Percentiles rank a stretch among this genome's conserved stretches.
Conservation (phyloP, 1,139 yeast genomes). For the Saccharomyces hybrid region DNA sequence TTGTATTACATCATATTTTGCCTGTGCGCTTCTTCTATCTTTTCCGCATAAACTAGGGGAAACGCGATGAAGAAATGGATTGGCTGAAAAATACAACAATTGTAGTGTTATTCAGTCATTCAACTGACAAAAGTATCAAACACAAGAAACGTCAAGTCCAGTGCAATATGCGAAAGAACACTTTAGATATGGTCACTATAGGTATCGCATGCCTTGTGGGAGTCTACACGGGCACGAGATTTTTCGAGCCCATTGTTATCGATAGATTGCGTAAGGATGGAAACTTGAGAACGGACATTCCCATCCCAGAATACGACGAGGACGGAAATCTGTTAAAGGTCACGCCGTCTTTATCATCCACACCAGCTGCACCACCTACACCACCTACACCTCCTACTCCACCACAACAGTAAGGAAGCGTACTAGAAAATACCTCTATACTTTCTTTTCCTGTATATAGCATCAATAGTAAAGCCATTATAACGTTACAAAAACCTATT, state of each 20-base stretch:
- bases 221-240: conserved; percentile 48
- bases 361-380: background rate
- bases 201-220: conserved; percentile 37
- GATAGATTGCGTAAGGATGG: conserved; percentile 67
- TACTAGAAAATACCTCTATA: background rate
- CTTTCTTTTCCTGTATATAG: background rate
- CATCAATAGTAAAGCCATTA: background rate
- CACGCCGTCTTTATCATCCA: background rate
- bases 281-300: conserved; percentile 51
- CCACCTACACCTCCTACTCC: background rate
- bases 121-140: background rate
- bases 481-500: background rate
- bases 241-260: conserved; percentile 67
- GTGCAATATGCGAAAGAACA: background rate
- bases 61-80: background rate
- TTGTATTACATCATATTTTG: background rate
- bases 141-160: background rate
- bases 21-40: background rate
- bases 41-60: background rate
- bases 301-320: conserved; percentile 42
- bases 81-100: background rate
- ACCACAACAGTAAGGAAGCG: background rate
- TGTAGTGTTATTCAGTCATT: background rate
- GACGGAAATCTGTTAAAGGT: conserved; percentile 29
- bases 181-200: conserved; percentile 32